Percentiles rank a stretch among this genome's conserved stretches.
phyloP scores from a whole-genome alignment of 345 rosid genomes.

The Acer negundo region DNA sequence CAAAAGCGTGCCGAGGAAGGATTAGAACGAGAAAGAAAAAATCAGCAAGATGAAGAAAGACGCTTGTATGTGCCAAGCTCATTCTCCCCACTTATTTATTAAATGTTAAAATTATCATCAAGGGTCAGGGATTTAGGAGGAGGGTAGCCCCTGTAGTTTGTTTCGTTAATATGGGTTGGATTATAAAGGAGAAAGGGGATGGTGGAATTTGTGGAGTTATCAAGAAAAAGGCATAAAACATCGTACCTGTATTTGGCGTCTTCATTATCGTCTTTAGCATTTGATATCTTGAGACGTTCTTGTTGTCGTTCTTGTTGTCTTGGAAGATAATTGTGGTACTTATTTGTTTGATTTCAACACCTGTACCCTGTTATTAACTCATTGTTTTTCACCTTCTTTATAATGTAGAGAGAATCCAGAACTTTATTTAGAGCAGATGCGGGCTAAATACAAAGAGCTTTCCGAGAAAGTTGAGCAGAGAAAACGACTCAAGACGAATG shows the following conservation, averaged over 20 bases:
- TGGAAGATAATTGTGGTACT: background rate
- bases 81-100: background rate
- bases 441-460: conserved; percentile 68
- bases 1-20: conserved; percentile 87
- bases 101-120: background rate
- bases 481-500: conserved; percentile 84
- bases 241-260: background rate
- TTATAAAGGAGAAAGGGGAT: conserved; percentile 1
- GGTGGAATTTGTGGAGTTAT: background rate
- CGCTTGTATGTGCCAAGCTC: conserved; percentile 65
- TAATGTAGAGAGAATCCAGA: conserved; percentile 76
- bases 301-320: background rate
- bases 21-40: conserved; percentile 74
- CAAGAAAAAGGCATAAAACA: background rate
- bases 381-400: conserved; percentile 17
- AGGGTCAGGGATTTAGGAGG: background rate
- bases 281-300: background rate
- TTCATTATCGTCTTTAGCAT: background rate
- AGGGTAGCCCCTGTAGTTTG: no score
- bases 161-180: no score
- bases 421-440: conserved; percentile 79
- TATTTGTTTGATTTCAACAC: background rate
- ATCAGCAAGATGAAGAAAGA: conserved; percentile 77
- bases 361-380: background rate
- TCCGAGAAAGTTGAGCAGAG: conserved; percentile 80